Percentiles rank a stretch among this genome's conserved stretches.
Evolutionary conservation across 352 stramenopile species (phyloP).

Genomic region (Globisporangium takayamanum): DNA sequence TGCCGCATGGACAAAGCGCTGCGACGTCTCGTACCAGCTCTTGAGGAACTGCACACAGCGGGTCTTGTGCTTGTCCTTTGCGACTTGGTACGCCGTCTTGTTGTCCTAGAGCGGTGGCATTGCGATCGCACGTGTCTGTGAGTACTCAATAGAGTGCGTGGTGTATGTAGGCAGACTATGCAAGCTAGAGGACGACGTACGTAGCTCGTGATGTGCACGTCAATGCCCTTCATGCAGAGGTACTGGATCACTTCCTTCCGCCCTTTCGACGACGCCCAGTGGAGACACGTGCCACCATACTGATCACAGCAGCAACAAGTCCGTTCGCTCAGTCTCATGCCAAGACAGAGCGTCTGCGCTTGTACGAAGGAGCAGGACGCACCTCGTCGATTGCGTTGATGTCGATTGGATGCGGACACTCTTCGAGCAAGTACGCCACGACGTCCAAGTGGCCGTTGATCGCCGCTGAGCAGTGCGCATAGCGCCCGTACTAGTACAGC

Average conservation of each 20-base stretch:
- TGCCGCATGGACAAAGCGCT: constrained; percentile 82
- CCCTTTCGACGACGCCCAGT: constrained; percentile 80
- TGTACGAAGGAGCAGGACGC: background rate
- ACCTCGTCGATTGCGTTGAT: constrained; percentile 87
- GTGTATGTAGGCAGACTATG: background rate
- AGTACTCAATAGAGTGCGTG: background rate
- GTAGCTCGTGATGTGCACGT: constrained; percentile 87
- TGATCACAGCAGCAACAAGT: constrained; percentile 12
- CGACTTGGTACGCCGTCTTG: constrained; percentile 84
- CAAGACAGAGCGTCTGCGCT: background rate
- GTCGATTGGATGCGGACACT: constrained; percentile 73
- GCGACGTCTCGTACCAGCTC: constrained; percentile 84
- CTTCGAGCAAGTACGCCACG: constrained; percentile 74
- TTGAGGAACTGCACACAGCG: constrained; percentile 85
- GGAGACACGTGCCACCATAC: constrained; percentile 81
- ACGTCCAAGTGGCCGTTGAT: constrained; percentile 87
- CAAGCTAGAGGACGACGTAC: constrained; percentile 24
- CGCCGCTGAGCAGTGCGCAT: constrained; percentile 75
- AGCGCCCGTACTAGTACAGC: constrained; percentile 41
- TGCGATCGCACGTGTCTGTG: background rate
- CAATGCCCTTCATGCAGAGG: constrained; percentile 83
- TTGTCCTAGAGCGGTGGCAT: constrained; percentile 50
- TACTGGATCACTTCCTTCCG: constrained; percentile 87
- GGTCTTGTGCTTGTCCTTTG: constrained; percentile 87
- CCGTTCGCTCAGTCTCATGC: background rate